phyloP scores from a whole-genome alignment of 805 yeast genomes.

The Lipomyces kockii region DNA sequence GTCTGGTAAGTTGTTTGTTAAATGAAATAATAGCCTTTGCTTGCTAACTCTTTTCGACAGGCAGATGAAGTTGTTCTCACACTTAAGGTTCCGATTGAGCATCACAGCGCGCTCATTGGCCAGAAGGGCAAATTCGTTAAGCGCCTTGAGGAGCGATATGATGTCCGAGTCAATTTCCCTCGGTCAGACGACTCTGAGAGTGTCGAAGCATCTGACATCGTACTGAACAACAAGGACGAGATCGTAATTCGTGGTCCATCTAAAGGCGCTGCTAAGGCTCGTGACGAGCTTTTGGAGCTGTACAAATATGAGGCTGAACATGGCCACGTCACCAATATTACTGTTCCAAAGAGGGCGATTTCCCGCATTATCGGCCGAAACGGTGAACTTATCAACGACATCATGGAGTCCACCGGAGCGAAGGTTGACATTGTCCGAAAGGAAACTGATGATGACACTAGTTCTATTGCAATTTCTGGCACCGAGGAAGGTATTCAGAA shows the following conservation, averaged over 20 bases:
- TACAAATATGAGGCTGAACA: constrained; percentile 86
- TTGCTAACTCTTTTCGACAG: constrained; percentile 6
- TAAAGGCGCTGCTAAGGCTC: constrained; percentile 80
- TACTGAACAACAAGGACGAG: constrained; percentile 54
- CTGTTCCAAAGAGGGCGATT: constrained; percentile 74
- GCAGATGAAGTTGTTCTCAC: constrained; percentile 77
- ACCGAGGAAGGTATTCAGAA: constrained; percentile 73
- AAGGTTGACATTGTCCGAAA: constrained; percentile 50
- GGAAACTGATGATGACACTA: constrained; percentile 53
- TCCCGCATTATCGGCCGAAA: constrained; percentile 86
- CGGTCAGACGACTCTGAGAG: constrained; percentile 41
- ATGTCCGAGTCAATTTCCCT: constrained; percentile 80
- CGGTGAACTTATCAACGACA: constrained; percentile 82
- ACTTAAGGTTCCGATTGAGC: constrained; percentile 72
- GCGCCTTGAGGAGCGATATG: constrained; percentile 85
- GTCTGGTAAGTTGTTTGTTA: constrained; percentile 50
- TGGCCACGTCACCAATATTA: constrained; percentile 66
- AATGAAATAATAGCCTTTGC: not conserved
- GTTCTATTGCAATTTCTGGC: constrained; percentile 71
- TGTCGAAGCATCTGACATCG: constrained; percentile 26
- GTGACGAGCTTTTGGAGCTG: constrained; percentile 81
- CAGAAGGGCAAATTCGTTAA: constrained; percentile 77
- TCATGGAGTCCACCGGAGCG: constrained; percentile 69
- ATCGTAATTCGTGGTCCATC: constrained; percentile 85
- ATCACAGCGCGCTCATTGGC: constrained; percentile 83